These are phyloP conservation scores for Tulasnella sp. DNA, from an alignment of 768 basidiomycete species.

Conservation along the genomic window DNA sequence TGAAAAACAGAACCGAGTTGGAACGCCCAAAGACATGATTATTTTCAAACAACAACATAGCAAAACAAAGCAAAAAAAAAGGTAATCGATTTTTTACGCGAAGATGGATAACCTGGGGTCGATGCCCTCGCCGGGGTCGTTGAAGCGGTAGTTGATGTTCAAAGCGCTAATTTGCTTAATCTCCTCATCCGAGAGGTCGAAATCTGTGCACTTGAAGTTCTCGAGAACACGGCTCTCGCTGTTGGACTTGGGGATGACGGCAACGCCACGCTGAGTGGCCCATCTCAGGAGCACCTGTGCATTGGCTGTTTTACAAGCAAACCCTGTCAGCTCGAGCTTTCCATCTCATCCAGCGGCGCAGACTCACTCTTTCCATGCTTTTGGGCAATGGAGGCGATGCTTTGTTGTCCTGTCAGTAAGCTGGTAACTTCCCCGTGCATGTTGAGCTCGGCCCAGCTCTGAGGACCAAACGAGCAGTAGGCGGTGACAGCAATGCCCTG, in stretches of 20 bases:
- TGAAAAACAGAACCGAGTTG: neutral
- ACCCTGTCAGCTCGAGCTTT: neutral
- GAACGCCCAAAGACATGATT: neutral
- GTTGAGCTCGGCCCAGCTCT: slow-evolving; percentile 57
- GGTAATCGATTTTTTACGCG: slow-evolving; percentile 38
- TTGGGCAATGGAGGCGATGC: slow-evolving; percentile 15
- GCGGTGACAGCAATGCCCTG: slow-evolving; percentile 46
- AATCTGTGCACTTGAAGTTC: slow-evolving; percentile 46
- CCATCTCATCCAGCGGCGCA: neutral
- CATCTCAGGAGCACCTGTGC: slow-evolving; percentile 73
- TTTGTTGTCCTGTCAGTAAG: neutral
- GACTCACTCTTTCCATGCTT: slow-evolving; percentile 18
- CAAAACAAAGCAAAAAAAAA: slow-evolving; percentile 23
- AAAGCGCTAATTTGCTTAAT: slow-evolving; percentile 49
- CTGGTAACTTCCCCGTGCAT: slow-evolving; percentile 46
- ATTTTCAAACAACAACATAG: neutral
- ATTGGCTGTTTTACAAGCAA: slow-evolving; percentile 27
- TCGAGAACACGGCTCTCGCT: slow-evolving; percentile 38
- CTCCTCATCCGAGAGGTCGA: slow-evolving; percentile 51
- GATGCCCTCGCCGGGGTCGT: slow-evolving; percentile 55
- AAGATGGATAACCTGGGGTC: slow-evolving; percentile 62
- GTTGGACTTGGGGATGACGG: slow-evolving; percentile 69
- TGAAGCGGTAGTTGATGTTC: slow-evolving; percentile 57
- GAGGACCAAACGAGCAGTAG: slow-evolving; percentile 50
- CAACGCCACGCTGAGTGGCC: slow-evolving; percentile 66